These are phyloP conservation scores for Paxillus ammoniavirescens DNA, from an alignment of 768 basidiomycete species.

Conservation along the genomic window DNA sequence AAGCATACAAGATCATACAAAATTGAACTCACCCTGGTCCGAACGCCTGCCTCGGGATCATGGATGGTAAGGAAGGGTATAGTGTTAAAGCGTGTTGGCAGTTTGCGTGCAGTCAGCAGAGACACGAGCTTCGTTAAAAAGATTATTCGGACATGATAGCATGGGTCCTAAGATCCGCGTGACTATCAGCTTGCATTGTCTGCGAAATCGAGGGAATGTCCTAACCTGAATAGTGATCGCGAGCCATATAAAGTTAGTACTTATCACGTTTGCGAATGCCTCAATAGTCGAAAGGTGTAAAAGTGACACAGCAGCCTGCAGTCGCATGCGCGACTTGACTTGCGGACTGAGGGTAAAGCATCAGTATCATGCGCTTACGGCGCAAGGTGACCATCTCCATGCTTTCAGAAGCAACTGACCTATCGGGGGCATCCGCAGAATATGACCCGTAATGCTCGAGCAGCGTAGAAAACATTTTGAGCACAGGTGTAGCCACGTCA, in stretches of 20 bases:
- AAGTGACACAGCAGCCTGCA: conserved; percentile 79
- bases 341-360: conserved; percentile 41
- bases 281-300: conserved; percentile 70
- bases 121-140: conserved; percentile 76
- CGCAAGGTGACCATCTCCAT: neutral
- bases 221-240: conserved; percentile 76
- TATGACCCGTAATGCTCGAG: conserved; percentile 69
- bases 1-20: neutral
- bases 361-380: conserved; percentile 6
- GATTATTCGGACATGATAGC: conserved; percentile 76
- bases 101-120: conserved; percentile 60
- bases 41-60: conserved; percentile 87
- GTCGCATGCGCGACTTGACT: conserved; percentile 73
- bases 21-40: conserved; percentile 48
- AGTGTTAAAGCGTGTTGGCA: conserved; percentile 73
- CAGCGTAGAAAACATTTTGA: conserved; percentile 74
- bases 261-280: conserved; percentile 55
- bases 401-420: conserved; percentile 35
- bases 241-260: conserved; percentile 62
- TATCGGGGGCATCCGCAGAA: conserved; percentile 49
- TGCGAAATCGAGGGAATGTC: neutral
- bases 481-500: conserved; percentile 69
- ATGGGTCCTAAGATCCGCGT: conserved; percentile 62
- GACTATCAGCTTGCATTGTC: neutral
- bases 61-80: conserved; percentile 87